Evolutionary conservation across 306 rosid species (phyloP).

Genomic region (Trichosanthes cucumerina): DNA sequence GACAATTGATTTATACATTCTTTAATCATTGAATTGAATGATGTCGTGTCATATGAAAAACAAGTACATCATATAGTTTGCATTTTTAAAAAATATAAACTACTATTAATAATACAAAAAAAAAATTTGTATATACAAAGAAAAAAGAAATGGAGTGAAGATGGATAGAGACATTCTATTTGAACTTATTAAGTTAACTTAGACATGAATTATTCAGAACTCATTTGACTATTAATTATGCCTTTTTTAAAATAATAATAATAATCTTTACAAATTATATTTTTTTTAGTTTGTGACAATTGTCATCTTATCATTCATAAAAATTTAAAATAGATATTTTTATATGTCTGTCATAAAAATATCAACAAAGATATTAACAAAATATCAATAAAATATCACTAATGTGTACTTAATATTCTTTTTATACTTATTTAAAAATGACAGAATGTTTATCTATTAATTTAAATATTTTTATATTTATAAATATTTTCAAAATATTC

Average conservation of each 20-base stretch:
- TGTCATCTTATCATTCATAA: too few species aligned
- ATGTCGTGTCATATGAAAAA: not conserved
- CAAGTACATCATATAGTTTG: not conserved
- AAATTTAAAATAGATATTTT: too few species aligned
- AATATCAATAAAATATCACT: too few species aligned
- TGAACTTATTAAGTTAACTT: not conserved
- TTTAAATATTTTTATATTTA: too few species aligned
- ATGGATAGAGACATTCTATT: not conserved
- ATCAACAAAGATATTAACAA: too few species aligned
- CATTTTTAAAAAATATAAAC: not conserved
- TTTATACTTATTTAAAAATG: too few species aligned
- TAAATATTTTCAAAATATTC: too few species aligned
- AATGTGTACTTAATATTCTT: too few species aligned
- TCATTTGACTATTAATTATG: not conserved
- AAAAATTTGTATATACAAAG: not conserved
- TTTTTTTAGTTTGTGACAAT: too few species aligned
- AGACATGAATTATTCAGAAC: not conserved
- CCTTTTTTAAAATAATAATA: not conserved
- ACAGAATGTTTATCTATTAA: too few species aligned
- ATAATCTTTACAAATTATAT: too few species aligned
- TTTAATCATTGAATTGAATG: not conserved
- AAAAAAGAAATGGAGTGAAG: not conserved
- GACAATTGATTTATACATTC: not conserved
- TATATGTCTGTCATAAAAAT: too few species aligned
- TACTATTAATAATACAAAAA: not conserved